Conservation (phyloP, 768 basidiomycete species). For the Mycena belliarum region DNA sequence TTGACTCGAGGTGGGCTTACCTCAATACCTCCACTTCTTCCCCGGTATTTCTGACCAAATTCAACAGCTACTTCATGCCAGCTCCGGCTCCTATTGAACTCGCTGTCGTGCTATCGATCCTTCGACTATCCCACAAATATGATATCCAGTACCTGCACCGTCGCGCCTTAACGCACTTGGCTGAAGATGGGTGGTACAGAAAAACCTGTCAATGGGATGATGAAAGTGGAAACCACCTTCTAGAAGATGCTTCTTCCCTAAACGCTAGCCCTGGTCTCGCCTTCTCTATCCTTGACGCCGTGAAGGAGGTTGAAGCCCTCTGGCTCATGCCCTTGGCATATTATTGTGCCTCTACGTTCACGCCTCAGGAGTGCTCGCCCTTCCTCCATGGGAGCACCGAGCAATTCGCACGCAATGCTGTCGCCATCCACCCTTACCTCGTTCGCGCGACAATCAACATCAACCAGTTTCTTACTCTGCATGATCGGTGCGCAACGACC, state of each 20-base stretch:
- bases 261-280: too few relatives aligned
- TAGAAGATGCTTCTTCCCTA: too few relatives aligned
- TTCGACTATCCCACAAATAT: constrained; percentile 1
- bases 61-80: constrained; percentile 1
- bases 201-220: neutral
- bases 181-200: neutral
- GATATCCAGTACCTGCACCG: neutral
- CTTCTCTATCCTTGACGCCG: neutral
- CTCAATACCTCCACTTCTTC: neutral
- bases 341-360: neutral
- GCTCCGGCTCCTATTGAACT: neutral
- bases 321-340: neutral
- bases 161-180: neutral
- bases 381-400: neutral
- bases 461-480: neutral
- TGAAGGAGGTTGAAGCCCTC: neutral
- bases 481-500: neutral
- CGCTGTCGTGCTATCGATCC: neutral
- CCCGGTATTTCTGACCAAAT: too few relatives aligned
- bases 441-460: neutral
- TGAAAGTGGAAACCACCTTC: neutral
- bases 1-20: neutral
- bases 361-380: neutral
- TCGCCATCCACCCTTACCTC: neutral
- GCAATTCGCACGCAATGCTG: neutral